Base-by-base conservation (phyloP, 106 monocot genomes). In the Dactylorhiza incarnata region DNA sequence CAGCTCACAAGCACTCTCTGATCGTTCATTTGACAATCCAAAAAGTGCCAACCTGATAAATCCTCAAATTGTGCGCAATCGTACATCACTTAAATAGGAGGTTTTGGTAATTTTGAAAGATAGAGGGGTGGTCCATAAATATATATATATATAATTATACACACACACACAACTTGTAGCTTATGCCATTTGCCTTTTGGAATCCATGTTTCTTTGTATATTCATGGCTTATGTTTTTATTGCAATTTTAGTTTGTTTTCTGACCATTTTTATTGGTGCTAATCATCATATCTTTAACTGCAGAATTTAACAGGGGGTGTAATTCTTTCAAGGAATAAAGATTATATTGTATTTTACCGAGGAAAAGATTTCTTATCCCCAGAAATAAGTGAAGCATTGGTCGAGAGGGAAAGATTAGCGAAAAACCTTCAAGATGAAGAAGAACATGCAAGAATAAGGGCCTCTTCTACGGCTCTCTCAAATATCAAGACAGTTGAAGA, bases 281-380 rank as follows among this genome's bases (percentile, higher is more conserved):
- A 48, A 72, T 72, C 66, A 23, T 75, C 55, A 78, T 86, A 26
- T 62, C n/a, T 55, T 44, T 75, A 46, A 70, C 59, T 82, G 83
- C 96, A 97, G 96, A 91, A 78, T 77, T 87, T 97, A 85, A 94
- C 93, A 62, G 96, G 96, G 17, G 93, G 96, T 68, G 72, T 74
- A 46, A 77, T 97, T 77, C 90, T 97, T 81, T 93, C 93, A 61
- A 91, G 93, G 76, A 97, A 86, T 87, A 97, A 91, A 79, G 96
- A 97, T 29, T 97, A 78, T 44, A 80, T 97, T 67, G 96, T 97
- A 9, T 91, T 97, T 70, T 97, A 91, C 54, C 82, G 96, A 86
- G 96, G 96, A 7, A 97, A 97, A 75, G 84, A 97, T 80, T 97
- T 94, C 84, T 84, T 97, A 76, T 82, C 91, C 52, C 74, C 82